A percentile compares a stretch with the other conserved stretches of the same genome.
Conservation (phyloP, 1,139 yeast species). For the Candida glucosophila region DNA sequence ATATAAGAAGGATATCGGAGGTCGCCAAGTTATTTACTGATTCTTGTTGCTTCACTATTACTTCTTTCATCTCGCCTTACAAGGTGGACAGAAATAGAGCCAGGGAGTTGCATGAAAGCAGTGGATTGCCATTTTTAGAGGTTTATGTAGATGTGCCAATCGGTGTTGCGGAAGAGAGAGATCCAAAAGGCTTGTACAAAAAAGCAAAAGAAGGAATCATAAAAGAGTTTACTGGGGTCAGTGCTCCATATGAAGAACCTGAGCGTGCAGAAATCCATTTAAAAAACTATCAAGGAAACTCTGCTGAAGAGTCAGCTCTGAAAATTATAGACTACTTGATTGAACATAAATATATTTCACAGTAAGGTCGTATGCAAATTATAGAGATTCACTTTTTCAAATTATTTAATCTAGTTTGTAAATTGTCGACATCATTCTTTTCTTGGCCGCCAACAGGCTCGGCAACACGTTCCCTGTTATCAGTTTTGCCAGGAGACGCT, state of each 20-base stretch:
- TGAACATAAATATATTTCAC: conserved; percentile 40
- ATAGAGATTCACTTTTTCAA: conserved; percentile 65
- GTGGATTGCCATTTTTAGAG: conserved; percentile 76
- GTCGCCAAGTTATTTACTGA: conserved; percentile 88
- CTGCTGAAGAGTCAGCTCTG: conserved; percentile 75
- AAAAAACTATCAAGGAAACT: conserved; percentile 53
- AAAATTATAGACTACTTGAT: conserved; percentile 62
- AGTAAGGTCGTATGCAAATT: not conserved
- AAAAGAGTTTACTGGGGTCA: conserved; percentile 90
- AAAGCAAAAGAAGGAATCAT: conserved; percentile 94
- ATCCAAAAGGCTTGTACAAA: conserved; percentile 92
- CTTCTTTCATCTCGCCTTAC: conserved; percentile 91
- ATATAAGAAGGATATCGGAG: conserved; percentile 88
- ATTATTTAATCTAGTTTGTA: conserved; percentile 83
- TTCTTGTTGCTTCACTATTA: conserved; percentile 73
- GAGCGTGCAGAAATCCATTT: conserved; percentile 74
- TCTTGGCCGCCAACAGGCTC: conserved; percentile 37
- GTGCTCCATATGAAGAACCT: conserved; percentile 95
- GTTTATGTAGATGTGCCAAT: conserved; percentile 89
- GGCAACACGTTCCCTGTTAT: conserved; percentile 32
- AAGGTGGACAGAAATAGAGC: conserved; percentile 77
- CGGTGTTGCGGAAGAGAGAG: conserved; percentile 90
- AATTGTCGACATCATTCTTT: conserved; percentile 64
- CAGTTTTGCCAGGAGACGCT: conserved; percentile 18
- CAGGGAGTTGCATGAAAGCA: conserved; percentile 70